Percentiles rank a stretch among this genome's conserved stretches.
These are phyloP conservation scores for Thamnidium elegans DNA, from an alignment of 192 early-diverging fungal species.

Conservation along the genomic window DNA sequence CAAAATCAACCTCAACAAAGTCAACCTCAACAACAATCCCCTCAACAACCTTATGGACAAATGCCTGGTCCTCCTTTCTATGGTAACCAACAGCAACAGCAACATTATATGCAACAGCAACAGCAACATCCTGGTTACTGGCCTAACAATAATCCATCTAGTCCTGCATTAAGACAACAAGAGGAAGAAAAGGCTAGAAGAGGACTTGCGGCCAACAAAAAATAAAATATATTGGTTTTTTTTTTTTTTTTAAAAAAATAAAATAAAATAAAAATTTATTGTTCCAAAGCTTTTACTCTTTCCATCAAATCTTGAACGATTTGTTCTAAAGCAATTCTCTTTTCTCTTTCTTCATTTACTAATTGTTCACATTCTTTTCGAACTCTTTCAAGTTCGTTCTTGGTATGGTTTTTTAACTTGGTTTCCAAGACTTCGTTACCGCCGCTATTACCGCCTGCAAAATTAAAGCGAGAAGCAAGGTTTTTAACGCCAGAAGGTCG, in stretches of 20 bases:
- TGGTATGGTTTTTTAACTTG: constrained; percentile 34
- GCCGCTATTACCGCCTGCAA: constrained; percentile 19
- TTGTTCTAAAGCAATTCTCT: constrained; percentile 28
- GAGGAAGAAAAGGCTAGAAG: constrained; percentile 16
- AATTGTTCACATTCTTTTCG: constrained; percentile 31
- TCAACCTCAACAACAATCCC: constrained; percentile 4
- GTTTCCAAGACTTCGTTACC: constrained; percentile 41
- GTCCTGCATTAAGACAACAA: constrained; percentile 9
- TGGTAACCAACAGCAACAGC: constrained; percentile 4
- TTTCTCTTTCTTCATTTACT: constrained; percentile 28
- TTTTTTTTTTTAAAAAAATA: background rate
- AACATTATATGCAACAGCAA: constrained; percentile 12
- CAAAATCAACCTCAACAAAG: constrained; percentile 1
- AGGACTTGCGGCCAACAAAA: constrained; percentile 2
- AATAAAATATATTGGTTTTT: background rate
- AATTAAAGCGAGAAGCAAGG: constrained; percentile 31
- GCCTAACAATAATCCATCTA: constrained; percentile 1
- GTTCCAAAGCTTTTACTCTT: constrained; percentile 23
- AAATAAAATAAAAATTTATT: background rate
- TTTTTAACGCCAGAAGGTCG: constrained; percentile 30
- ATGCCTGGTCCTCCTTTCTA: constrained; percentile 13
- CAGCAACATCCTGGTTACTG: constrained; percentile 11
- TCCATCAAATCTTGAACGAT: constrained; percentile 19
- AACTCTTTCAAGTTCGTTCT: constrained; percentile 35
- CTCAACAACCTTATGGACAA: constrained; percentile 7